Conservation (phyloP, 768 basidiomycete genomes). For the Lanmaoa pseudosensibilis region DNA sequence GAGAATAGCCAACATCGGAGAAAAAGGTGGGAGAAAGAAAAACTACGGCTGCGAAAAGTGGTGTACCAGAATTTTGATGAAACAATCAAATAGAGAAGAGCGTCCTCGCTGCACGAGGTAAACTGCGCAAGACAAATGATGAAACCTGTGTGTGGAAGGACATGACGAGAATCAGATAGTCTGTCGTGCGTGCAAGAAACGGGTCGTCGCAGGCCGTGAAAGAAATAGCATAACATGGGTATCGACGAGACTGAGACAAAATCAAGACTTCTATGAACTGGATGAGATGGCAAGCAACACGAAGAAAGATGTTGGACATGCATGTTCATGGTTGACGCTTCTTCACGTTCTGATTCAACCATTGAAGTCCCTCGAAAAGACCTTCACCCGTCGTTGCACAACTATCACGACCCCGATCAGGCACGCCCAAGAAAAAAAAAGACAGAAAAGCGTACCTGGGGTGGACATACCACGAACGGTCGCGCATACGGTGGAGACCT, state of each 20-base stretch:
- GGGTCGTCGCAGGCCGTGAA: constrained; percentile 36
- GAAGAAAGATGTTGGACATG: constrained; percentile 15
- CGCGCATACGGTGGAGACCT: constrained; percentile 93
- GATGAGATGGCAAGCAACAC: constrained; percentile 27
- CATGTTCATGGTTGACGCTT: constrained; percentile 71
- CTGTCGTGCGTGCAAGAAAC: constrained; percentile 36
- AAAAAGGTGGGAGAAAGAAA: constrained; percentile 5
- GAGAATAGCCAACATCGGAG: constrained; percentile 17
- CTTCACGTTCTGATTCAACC: constrained; percentile 97
- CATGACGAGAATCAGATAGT: constrained; percentile 35
- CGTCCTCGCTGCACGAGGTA: constrained; percentile 18
- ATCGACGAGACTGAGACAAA: constrained; percentile 26
- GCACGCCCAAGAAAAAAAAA: background rate
- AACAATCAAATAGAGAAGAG: constrained; percentile 12
- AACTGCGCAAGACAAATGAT: constrained; percentile 29
- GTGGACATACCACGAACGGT: constrained; percentile 98
- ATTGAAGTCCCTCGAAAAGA: constrained; percentile 94
- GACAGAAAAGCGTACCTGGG: constrained; percentile 65
- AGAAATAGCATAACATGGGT: constrained; percentile 37
- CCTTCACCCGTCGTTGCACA: constrained; percentile 97
- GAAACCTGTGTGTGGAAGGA: constrained; percentile 18
- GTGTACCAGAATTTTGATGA: constrained; percentile 13
- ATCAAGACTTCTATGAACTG: constrained; percentile 19
- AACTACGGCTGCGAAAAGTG: constrained; percentile 17
- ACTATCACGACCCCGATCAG: constrained; percentile 41